Evolutionary conservation across 306 rosid species (phyloP).

Genomic region (Vigna nakashimae): DNA sequence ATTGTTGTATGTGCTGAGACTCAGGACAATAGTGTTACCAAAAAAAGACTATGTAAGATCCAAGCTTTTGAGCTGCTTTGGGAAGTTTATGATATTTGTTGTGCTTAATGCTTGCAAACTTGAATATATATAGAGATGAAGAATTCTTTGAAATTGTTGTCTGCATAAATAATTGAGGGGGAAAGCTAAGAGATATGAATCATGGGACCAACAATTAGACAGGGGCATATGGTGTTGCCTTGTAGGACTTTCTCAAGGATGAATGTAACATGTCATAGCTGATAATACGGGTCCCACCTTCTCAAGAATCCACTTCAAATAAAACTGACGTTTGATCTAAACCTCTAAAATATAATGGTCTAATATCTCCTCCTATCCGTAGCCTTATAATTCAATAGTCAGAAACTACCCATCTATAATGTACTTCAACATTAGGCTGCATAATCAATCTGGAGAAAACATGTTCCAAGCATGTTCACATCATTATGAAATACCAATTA

Average conservation of each 20-base stretch:
- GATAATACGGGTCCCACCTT: no score
- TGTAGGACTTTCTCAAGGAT: no score
- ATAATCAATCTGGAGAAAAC: not conserved
- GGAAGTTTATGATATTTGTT: not conserved
- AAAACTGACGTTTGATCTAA: not conserved
- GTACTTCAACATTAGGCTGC: no score
- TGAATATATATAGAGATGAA: not conserved
- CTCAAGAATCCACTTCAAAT: no score
- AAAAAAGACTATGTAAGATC: no score
- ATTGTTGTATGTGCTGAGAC: not conserved
- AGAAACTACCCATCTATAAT: not conserved
- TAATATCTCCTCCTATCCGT: not conserved
- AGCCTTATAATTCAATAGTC: not conserved
- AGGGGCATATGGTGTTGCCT: not conserved
- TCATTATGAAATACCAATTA: conserved; percentile 1
- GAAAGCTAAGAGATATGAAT: not conserved
- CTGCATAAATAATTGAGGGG: not conserved
- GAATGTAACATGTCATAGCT: no score
- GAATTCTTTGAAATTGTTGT: not conserved
- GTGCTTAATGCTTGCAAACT: not conserved
- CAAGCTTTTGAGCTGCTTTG: not conserved
- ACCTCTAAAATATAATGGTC: not conserved
- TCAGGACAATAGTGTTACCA: no score
- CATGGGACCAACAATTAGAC: not conserved
- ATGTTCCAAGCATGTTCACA: conserved; percentile 33